These are phyloP conservation scores for Calcarisporium arbuscula DNA, from an alignment of 2,329 filamentous ascomycete genomes.

Conservation along the genomic window DNA sequence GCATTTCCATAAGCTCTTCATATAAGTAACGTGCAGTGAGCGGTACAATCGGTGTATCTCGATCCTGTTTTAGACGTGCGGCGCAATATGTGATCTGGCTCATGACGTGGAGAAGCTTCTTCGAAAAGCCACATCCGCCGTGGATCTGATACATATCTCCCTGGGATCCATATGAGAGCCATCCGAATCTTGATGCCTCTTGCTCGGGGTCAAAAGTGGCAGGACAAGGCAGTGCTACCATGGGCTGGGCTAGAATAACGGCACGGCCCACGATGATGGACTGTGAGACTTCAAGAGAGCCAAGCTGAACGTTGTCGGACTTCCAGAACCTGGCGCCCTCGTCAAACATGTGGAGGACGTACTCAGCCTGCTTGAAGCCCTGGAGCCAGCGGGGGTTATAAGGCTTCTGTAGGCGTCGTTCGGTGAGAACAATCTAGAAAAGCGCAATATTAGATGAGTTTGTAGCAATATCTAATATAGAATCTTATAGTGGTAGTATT, in stretches of 20 bases:
- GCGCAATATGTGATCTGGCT: conserved; percentile 32
- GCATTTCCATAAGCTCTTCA: conserved; percentile 22
- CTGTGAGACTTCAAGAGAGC: conserved; percentile 28
- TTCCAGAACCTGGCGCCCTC: conserved; percentile 30
- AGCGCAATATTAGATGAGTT: neutral
- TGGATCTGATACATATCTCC: conserved; percentile 31
- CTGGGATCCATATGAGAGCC: conserved; percentile 30
- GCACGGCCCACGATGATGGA: conserved; percentile 32
- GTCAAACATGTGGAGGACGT: conserved; percentile 27
- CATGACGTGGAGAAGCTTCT: conserved; percentile 29
- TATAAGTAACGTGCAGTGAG: conserved; percentile 21
- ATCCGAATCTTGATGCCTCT: conserved; percentile 27
- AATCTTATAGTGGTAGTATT: too few relatives aligned
- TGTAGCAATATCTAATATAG: too few relatives aligned
- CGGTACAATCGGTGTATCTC: conserved; percentile 23
- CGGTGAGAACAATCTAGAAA: conserved; percentile 28
- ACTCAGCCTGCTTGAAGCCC: conserved; percentile 28
- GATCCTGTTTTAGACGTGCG: conserved; percentile 26
- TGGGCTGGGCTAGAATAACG: conserved; percentile 32
- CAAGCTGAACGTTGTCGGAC: conserved; percentile 24
- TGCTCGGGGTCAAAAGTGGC: conserved; percentile 20
- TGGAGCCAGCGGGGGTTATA: conserved; percentile 29
- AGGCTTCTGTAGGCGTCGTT: conserved; percentile 27
- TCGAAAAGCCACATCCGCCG: conserved; percentile 35
- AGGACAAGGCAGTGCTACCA: conserved; percentile 24